phyloP scores from a whole-genome alignment of 306 rosid genomes.

The Vigna reflexopilosa region DNA sequence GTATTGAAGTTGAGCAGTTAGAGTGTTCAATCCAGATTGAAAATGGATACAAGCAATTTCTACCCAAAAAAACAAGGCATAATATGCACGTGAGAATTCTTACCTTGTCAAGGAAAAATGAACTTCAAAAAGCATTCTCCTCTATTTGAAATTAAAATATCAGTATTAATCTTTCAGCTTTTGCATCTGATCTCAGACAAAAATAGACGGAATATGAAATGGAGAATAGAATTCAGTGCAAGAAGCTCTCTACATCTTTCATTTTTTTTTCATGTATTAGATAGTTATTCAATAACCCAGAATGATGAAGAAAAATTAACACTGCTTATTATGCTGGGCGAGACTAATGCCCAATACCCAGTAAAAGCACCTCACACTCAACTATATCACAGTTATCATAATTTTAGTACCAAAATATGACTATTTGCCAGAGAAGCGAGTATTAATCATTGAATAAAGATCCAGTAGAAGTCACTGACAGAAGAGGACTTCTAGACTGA shows the following conservation, averaged over 20 bases:
- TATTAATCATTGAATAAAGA: neutral
- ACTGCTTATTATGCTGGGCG: neutral
- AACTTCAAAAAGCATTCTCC: neutral
- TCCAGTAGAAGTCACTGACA: neutral
- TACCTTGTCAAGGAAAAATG: neutral
- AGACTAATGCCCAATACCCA: conserved; percentile 7
- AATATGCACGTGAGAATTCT: neutral
- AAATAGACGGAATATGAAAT: neutral
- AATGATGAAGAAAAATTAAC: neutral
- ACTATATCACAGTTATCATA: conserved; percentile 17
- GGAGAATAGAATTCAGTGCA: neutral
- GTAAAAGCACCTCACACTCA: conserved; percentile 16
- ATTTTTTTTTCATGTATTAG: neutral
- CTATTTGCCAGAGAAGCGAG: neutral
- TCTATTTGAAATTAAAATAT: neutral
- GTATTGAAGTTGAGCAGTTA: neutral
- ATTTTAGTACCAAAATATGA: neutral
- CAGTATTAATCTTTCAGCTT: neutral
- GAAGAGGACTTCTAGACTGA: conserved; percentile 8
- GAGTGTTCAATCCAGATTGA: neutral
- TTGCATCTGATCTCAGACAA: neutral
- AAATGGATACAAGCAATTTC: neutral
- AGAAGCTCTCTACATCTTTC: neutral
- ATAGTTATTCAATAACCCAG: neutral
- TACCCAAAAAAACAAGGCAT: conserved; percentile 18